phyloP scores from a whole-genome alignment of 192 early-diverging fungal species.

The Backusella morwellensis region DNA sequence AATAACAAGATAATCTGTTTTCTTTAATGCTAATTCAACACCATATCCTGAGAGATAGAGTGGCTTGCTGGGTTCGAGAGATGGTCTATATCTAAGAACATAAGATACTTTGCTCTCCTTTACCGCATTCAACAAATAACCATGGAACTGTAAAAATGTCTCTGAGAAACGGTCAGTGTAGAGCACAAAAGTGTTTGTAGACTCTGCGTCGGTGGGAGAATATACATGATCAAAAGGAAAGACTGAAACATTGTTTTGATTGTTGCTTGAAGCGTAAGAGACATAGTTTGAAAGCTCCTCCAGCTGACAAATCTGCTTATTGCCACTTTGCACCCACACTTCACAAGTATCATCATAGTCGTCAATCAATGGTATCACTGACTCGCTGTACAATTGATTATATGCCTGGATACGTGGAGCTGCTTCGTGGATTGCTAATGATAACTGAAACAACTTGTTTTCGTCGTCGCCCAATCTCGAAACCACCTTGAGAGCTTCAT shows the following conservation, averaged over 20 bases:
- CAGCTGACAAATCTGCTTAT: slow-evolving; percentile 62
- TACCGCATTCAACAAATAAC: slow-evolving; percentile 47
- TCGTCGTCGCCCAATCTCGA: slow-evolving; percentile 45
- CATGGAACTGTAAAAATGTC: slow-evolving; percentile 59
- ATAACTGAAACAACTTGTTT: slow-evolving; percentile 61
- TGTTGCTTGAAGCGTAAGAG: slow-evolving; percentile 2
- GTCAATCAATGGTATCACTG: slow-evolving; percentile 55
- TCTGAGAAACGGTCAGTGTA: slow-evolving; percentile 72
- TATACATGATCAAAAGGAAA: slow-evolving; percentile 67
- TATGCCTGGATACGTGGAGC: slow-evolving; percentile 83
- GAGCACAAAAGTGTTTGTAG: slow-evolving; percentile 51
- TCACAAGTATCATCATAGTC: slow-evolving; percentile 51
- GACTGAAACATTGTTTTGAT: slow-evolving; percentile 3
- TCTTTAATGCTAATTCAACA: slow-evolving; percentile 92
- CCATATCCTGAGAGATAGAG: slow-evolving; percentile 85
- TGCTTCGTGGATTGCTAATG: slow-evolving; percentile 63
- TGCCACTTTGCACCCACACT: slow-evolving; percentile 70
- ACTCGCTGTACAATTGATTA: slow-evolving; percentile 77
- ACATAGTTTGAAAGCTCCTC: slow-evolving; percentile 40
- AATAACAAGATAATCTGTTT: slow-evolving; percentile 93
- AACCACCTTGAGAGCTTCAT: slow-evolving; percentile 48
- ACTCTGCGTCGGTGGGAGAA: not conserved
- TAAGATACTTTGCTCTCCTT: slow-evolving; percentile 52
- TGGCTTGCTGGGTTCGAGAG: slow-evolving; percentile 1
- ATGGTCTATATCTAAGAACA: slow-evolving; percentile 66